A percentile compares a stretch with the other conserved stretches of the same genome.
phyloP scores from a whole-genome alignment of 495 filamentous ascomycete genomes.

The Penicillium malachiteum region DNA sequence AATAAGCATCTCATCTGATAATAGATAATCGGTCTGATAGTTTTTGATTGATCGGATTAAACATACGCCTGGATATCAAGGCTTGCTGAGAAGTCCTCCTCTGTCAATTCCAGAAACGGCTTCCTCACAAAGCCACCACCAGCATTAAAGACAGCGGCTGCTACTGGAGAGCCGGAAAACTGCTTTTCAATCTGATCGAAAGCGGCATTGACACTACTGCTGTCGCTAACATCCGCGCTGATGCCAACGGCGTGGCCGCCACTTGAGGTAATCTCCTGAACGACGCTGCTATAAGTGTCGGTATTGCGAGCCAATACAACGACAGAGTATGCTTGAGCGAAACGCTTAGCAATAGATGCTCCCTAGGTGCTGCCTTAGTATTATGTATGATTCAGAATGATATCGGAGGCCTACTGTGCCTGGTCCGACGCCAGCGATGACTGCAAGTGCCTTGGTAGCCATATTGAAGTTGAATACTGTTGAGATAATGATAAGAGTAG shows the following conservation, averaged over 20 bases:
- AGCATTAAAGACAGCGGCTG: conserved; percentile 85
- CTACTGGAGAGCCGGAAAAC: conserved; percentile 47
- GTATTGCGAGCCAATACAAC: conserved; percentile 71
- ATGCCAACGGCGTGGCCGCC: conserved; percentile 78
- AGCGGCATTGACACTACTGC: conserved; percentile 60
- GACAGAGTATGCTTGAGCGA: conserved; percentile 72
- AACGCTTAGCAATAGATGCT: conserved; percentile 62
- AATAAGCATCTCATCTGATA: too few species aligned
- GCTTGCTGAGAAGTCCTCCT: conserved; percentile 60
- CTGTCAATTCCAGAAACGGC: conserved; percentile 74
- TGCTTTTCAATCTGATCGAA: conserved; percentile 65
- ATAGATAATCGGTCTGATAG: neutral
- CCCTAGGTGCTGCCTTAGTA: conserved; percentile 30
- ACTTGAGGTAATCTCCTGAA: conserved; percentile 66
- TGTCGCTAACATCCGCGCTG: conserved; percentile 67
- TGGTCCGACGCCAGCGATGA: conserved; percentile 73
- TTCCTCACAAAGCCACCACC: conserved; percentile 67
- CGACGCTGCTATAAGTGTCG: conserved; percentile 63
- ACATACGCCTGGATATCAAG: conserved; percentile 63
- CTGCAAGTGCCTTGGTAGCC: conserved; percentile 54
- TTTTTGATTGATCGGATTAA: neutral
- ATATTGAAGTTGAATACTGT: conserved; percentile 15
- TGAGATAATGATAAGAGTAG: neutral
- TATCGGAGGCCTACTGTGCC: conserved; percentile 56
- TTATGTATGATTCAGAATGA: neutral